A percentile compares a stretch with the other conserved stretches of the same genome.
These are phyloP conservation scores for Eragrostis curvula DNA, from an alignment of 176 grass and related monocot species.

Conservation along the genomic window DNA sequence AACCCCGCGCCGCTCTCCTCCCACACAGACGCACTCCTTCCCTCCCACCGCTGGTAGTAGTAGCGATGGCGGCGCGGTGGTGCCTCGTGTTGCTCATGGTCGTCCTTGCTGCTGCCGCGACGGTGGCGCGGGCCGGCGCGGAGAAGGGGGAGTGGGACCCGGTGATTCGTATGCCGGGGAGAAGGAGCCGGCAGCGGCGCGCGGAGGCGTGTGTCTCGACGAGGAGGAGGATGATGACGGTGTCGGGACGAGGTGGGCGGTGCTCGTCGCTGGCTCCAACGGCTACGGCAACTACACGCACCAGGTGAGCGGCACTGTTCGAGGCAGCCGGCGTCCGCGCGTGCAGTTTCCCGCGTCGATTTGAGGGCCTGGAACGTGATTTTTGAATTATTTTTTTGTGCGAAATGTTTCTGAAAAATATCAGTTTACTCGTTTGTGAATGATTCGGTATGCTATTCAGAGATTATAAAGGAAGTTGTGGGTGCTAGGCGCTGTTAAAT, in stretches of 20 bases:
- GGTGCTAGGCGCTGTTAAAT: not conserved
- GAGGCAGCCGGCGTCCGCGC: not conserved
- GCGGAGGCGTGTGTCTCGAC: not conserved
- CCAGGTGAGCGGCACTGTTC: slow-evolving; percentile 48
- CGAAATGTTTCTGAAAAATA: not conserved
- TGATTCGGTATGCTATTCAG: not conserved
- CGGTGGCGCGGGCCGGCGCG: slow-evolving; percentile 19
- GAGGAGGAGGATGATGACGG: slow-evolving; percentile 36
- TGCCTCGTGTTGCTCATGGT: slow-evolving; percentile 41
- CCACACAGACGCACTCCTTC: not conserved
- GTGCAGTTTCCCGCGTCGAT: not conserved
- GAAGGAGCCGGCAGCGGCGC: slow-evolving; percentile 1
- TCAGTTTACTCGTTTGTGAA: not conserved
- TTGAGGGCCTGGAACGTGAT: not conserved
- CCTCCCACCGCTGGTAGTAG: not conserved
- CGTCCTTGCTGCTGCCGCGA: slow-evolving; percentile 21
- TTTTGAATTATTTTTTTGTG: too few relatives aligned
- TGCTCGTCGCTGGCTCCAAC: slow-evolving; percentile 87
- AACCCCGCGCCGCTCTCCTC: not conserved
- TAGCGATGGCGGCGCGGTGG: slow-evolving; percentile 35
- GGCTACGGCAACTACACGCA: slow-evolving; percentile 90
- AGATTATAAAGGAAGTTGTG: not conserved
- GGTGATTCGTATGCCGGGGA: slow-evolving; percentile 63
- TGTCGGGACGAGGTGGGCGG: slow-evolving; percentile 84
- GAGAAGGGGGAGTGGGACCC: slow-evolving; percentile 53